These are phyloP conservation scores for Rhizopus arrhizus DNA, from an alignment of 371 early-diverging fungal genomes.

Conservation along the genomic window DNA sequence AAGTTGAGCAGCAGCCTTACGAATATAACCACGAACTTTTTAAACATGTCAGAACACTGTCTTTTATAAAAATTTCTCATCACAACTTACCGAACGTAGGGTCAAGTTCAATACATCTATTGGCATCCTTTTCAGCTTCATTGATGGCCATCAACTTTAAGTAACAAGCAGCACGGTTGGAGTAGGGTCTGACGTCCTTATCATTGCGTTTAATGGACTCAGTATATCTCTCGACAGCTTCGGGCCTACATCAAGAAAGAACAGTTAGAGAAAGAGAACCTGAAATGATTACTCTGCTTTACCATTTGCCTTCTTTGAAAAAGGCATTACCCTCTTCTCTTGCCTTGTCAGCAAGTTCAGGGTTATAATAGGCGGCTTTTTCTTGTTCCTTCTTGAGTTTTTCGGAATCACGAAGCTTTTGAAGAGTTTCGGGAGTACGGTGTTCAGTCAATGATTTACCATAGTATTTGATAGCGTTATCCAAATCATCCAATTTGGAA, in stretches of 20 bases:
- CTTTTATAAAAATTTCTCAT: background rate
- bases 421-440: constrained; percentile 90
- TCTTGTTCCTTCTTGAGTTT: constrained; percentile 78
- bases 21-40: constrained; percentile 90
- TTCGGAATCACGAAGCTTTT: constrained; percentile 87
- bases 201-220: constrained; percentile 97
- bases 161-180: constrained; percentile 97
- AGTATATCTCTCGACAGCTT: constrained; percentile 93
- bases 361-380: constrained; percentile 85
- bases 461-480: constrained; percentile 89
- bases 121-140: constrained; percentile 95
- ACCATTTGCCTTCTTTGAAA: constrained; percentile 87
- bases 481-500: constrained; percentile 75
- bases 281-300: constrained; percentile 2
- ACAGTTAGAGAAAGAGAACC: background rate
- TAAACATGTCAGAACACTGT: background rate
- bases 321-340: constrained; percentile 92
- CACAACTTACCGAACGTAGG: constrained; percentile 70
- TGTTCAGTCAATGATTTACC: constrained; percentile 94
- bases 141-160: constrained; percentile 92
- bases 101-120: constrained; percentile 86
- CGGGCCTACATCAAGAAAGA: constrained; percentile 48
- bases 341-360: constrained; percentile 84
- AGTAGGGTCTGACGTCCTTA: constrained; percentile 86
- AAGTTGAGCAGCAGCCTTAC: constrained; percentile 93